Base-by-base conservation (phyloP, 495 filamentous ascomycete genomes). In the Penicillium daleae region DNA sequence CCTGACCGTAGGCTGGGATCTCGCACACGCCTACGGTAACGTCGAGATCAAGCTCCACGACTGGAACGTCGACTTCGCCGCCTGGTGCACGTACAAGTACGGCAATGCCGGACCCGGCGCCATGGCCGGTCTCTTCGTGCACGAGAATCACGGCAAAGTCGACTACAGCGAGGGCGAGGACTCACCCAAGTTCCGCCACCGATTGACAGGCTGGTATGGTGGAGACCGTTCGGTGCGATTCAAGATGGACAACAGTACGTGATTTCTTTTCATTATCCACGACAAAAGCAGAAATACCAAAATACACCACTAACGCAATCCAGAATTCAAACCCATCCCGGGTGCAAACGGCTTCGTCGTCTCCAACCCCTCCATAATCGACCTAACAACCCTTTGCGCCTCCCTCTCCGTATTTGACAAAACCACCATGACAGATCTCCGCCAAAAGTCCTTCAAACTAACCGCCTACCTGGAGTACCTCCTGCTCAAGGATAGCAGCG, bases 61-160 rank as follows among this genome's bases (percentile, higher is more conserved):
- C 67, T 98, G 95, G 95, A 85, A 93, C 60, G 93, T 97, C 33
- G 95, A 99, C 72, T 95, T 95, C 50, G 93, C 95, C 3, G 91
- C 82, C 22, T 99, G 95, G 95, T 98, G 95, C 76, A 91, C 86
- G 39, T 98, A 99, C 81, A 99, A 99, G 79, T 99, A 99, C 71
- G 85, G 97, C 56, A 97, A 97, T 71, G 82, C 86, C 54, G 95
- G 95, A 0, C 94, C 95, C 3, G 95, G 95, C 13, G 84, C 86
- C 13, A 97, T 96, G 68, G 93, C 81, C 24, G 93, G 94, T 12
- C 74, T 92, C 24, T 99, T 96, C 66, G 91, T 98, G 22, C 92
- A 99, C 70, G 85, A 89, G 46, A 81, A 78, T 52, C 87, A 97
- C 70, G 85, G 88, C 1, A 61, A 74, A 61, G 73, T 89, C 70